Base-by-base conservation (phyloP, 176 grass and related monocot genomes). In the Guadua angustifolia region DNA sequence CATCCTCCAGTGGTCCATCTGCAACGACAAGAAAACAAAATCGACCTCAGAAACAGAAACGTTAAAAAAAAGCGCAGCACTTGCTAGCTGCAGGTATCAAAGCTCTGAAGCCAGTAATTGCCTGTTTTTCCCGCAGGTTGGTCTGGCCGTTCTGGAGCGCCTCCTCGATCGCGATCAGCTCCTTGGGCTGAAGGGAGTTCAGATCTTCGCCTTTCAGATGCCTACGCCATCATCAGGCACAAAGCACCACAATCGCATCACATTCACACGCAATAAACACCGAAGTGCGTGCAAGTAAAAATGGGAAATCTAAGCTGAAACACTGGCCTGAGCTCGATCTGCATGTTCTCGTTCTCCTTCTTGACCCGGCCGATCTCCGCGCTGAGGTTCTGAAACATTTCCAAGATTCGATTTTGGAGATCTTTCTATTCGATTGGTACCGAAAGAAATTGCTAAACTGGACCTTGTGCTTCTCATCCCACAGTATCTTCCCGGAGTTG, bases 271-370 rank as follows among this genome's bases (percentile, higher is more conserved):
- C 44, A 38, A 42, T 42, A 42, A 62, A 73, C 4, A 82, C 21
- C 9, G 39, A 85, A 60, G 22, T 7, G 56, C 4, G 51, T 5
- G 46, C 73, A 15, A 21, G 39, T 68, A 55, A 14, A 26, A 79
- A 26, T 29, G 32, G 60, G 60, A 59, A 87, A 33, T 33, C 1
- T 38, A 74, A 81, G 58, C 29, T 22, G 63, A 71, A 77, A 70
- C 19, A 78, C 93, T 86, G 51, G 55, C 96, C 96, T 99, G 79
- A 95, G 88, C 90, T 95, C 89, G 47, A 95, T 94, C 91, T 99
- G 96, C 96, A 95, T 99, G 86, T 88, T 95, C 66, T 99, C 96
- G 51, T 94, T 99, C 89, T 99, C 96, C 85, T 99, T 94, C 86
- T 91, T 99, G 55, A 99, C 66, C 49, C 93, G 85, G 43, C 95